Base-by-base conservation (phyloP, 1,139 yeast species). In the Suhomyces bokatorum region DNA sequence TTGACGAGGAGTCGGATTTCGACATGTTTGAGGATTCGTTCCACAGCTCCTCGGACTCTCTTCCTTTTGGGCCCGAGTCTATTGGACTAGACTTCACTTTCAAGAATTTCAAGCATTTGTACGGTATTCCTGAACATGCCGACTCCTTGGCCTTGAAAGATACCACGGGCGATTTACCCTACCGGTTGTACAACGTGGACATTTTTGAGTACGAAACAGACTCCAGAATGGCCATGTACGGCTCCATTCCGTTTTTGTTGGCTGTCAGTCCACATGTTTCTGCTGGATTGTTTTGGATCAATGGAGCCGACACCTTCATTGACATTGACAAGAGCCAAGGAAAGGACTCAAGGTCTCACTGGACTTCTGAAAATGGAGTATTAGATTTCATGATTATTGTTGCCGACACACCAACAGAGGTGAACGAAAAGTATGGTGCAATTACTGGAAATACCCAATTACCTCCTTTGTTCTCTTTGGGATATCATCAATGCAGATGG, bases 101-200 rank as follows among this genome's bases (percentile, higher is more conserved):
- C 55, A 61, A 66, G 4, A 82, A 80, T 0, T 85, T 75, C 55
- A 63, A 70, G 10, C 76, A 85, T 55, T 85, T 89, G 0, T 93
- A 81, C 60, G 99, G 99, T 17, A 85, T 93, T 40, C 98, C 99
- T 0, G 99, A 93, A 62, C 99, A 93, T 60, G 91, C 98, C 0
- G 96, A 88, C 55, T 71, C 85, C 1, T 67, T 93, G 48, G 76
- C 84, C 17, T 71, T 93, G 53, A 77, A 81, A 46, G 93, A 87
- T 53, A 89, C 97, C 0, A 60, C 75, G 0, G 66, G 63, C 11
- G 77, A 75, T 35, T 54, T 62, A 35, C 98, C 98, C 1, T 93
- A 93, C 64, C 75, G 99, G 37, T 69, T 93, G 38, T 95, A 68
- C 70, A 93, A 93, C 55, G 97, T 91, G 27, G 99, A 93, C 59